phyloP scores from a whole-genome alignment of 163 green algal genomes.

The Chlorella variabilis region DNA sequence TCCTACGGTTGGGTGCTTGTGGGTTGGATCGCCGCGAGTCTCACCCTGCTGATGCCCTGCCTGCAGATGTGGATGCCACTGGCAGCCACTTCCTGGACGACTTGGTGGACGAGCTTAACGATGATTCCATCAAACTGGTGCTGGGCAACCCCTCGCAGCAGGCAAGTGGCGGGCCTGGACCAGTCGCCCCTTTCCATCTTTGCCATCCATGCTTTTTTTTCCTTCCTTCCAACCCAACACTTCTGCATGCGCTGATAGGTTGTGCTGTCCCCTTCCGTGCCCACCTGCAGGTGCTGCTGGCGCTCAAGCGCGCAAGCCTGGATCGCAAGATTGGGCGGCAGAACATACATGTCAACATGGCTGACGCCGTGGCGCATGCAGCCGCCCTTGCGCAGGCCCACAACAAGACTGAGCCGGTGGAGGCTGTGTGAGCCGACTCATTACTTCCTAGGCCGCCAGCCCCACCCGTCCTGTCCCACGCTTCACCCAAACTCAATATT shows the following conservation, averaged over 20 bases:
- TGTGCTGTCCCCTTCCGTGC: too few relatives aligned
- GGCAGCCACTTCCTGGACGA: constrained; percentile 63
- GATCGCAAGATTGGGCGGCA: constrained; percentile 23
- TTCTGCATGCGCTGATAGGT: too few relatives aligned
- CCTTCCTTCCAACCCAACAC: too few relatives aligned
- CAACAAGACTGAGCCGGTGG: not conserved
- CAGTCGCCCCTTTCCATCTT: not conserved
- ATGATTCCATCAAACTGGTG: constrained; percentile 51
- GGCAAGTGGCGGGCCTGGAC: not conserved
- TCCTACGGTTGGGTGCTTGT: too few relatives aligned
- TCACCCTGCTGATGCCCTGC: not conserved
- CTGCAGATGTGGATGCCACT: constrained; percentile 64
- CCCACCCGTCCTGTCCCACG: too few relatives aligned
- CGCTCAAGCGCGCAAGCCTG: constrained; percentile 19
- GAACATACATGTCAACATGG: constrained; percentile 32
- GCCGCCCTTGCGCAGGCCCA: not conserved
- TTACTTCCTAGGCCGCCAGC: too few relatives aligned
- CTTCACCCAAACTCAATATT: too few relatives aligned
- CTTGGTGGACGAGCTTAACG: constrained; percentile 16
- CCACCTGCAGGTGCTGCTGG: constrained; percentile 15
- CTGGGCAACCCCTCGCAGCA: constrained; percentile 70
- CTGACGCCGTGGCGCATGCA: constrained; percentile 12
- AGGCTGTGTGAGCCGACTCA: not conserved
- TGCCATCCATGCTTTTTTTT: not conserved
- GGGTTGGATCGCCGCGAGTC: not conserved